Percentiles rank a stretch among this genome's conserved stretches.
Conservation (phyloP, 2,329 filamentous ascomycete genomes). For the Sporothrix protearum region DNA sequence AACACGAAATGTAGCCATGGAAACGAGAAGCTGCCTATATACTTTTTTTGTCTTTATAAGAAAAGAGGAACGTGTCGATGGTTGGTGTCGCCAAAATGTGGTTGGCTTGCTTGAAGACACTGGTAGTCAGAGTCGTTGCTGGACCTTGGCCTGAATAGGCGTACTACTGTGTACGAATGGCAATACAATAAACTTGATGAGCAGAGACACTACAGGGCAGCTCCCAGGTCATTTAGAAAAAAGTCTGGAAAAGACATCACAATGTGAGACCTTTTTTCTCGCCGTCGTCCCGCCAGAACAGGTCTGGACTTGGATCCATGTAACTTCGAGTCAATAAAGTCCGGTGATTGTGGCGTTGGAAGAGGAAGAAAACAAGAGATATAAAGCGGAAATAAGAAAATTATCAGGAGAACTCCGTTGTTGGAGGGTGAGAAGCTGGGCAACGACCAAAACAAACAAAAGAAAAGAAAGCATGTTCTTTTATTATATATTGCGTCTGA, state of each 20-base stretch:
- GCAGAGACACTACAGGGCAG: background rate
- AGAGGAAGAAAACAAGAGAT: background rate
- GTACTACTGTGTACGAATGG: background rate
- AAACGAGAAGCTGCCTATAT: background rate
- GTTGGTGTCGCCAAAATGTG: background rate
- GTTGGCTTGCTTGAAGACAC: background rate
- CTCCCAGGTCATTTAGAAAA: background rate
- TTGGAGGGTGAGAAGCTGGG: background rate
- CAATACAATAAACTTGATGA: no score
- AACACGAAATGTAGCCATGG: constrained; percentile 10
- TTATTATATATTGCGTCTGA: background rate
- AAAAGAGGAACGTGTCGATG: background rate
- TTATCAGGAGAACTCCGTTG: background rate
- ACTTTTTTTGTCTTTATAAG: background rate
- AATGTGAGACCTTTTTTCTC: constrained; percentile 11
- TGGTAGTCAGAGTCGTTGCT: background rate
- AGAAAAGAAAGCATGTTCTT: background rate
- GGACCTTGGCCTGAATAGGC: background rate
- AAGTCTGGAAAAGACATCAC: background rate
- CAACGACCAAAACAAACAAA: background rate
- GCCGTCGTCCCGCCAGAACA: constrained; percentile 1
- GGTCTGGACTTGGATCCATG: background rate
- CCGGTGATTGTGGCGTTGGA: background rate
- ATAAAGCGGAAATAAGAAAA: background rate
- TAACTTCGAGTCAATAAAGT: background rate